Evolutionary conservation across 257 asterid species (phyloP).

Genomic region (Rhazya stricta): DNA sequence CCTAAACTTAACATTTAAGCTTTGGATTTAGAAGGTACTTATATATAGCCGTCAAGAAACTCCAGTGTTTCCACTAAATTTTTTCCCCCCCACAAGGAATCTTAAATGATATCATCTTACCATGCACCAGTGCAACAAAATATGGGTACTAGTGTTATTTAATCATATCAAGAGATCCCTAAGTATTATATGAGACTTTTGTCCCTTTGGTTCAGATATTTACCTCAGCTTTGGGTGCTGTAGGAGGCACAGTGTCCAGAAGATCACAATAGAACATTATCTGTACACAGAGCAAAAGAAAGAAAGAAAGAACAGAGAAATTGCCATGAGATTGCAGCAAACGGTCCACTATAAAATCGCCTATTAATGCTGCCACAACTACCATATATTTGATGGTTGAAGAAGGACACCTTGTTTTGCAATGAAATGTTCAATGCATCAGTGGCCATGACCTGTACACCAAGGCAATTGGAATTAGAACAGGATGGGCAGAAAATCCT

Average conservation of each 20-base stretch:
- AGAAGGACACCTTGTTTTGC: constrained; percentile 63
- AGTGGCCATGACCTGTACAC: constrained; percentile 84
- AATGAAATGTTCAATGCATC: constrained; percentile 60
- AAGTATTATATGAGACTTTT: background rate
- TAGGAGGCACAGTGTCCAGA: constrained; percentile 43
- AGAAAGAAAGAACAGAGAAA: background rate
- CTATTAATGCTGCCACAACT: background rate
- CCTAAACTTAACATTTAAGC: background rate
- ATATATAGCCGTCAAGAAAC: background rate
- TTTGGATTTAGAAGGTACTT: background rate
- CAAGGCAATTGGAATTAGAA: constrained; percentile 50
- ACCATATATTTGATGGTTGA: constrained; percentile 1
- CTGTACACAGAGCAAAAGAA: constrained; percentile 33
- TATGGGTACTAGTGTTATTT: background rate
- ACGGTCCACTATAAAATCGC: background rate
- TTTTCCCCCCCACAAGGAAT: background rate
- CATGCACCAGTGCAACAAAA: no score
- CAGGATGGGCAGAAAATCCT: constrained; percentile 80
- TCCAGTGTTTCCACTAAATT: background rate
- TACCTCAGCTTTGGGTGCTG: constrained; percentile 44
- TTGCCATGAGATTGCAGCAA: background rate
- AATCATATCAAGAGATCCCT: background rate
- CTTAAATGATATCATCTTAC: background rate
- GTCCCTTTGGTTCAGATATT: background rate
- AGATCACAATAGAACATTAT: constrained; percentile 50